Evolutionary conservation across 257 asterid genomes (phyloP), one percentile per base, ranked within the genome.

Genomic region (Fraxinus cuspidata): DNA sequence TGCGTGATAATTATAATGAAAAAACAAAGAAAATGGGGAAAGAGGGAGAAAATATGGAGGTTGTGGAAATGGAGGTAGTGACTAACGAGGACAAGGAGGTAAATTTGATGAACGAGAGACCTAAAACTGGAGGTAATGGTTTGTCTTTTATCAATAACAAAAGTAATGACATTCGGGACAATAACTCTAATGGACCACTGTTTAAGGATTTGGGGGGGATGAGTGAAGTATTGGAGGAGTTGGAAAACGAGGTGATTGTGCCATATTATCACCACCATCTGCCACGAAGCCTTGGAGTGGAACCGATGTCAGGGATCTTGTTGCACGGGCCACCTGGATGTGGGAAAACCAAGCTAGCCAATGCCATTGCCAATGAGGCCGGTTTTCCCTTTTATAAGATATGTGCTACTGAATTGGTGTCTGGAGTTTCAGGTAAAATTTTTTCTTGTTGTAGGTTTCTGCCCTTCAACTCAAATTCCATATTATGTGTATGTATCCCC

Each of bases 261-360:
- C 99, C 98, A 0, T 77, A 91, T 79, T 88, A 64, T 75, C 88
- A 88, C 81, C 96, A 97, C 0, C 88, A 88, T 82, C 38, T 90
- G 70, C 90, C 89, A 0, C 84, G 76, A 65, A 73, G 80, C 74
- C 81, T 93, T 9, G 98, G 98, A 38, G 94, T 90, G 70, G 88
- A 83, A 80, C 97, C 99, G 13, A 81, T 88, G 78, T 69, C 92
- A 16, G 99, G 99, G 71, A 87, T 95, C 73, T 81, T 95, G 82
- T 83, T 95, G 31, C 92, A 93, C 13, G 99, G 99, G 5, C 99
- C 98, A 19, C 99, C 98, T 19, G 99, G 99, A 0, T 95, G 99
- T 85, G 99, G 99, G 78, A 95, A 95, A 83, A 93, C 99, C 5
- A 91, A 76, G 84, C 89, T 95, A 81, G 98, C 98, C 84, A 94